Base-by-base conservation (phyloP, 176 grass and related monocot species). In the Melocanna baccifera region DNA sequence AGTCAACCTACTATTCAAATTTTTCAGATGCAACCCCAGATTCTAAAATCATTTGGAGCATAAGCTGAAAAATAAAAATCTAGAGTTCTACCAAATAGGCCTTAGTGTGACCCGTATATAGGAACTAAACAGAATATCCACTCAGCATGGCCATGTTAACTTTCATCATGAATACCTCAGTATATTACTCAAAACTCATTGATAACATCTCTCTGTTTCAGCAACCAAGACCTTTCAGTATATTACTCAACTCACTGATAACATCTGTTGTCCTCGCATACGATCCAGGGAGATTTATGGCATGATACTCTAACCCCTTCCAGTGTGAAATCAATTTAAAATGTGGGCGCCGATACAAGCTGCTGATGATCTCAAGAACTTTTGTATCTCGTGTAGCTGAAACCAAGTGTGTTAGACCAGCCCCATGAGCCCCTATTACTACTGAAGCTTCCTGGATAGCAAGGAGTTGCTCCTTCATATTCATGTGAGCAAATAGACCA, bases 331-430 rank as follows among this genome's bases (percentile, higher is more conserved):
- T 99, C 81, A 94, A 78, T 18, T 63, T 70, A 73, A 96, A 99
- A 76, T 99, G 93, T 5, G 97, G 97, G 34, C 97, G 86, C 32
- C 71, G 89, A 37, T 99, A 99, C 58, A 88, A 62, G 78, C 93
- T 96, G 82, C 89, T 93, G 77, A 99, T 99, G 62, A 99, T 92
- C 81, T 99, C 97, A 26, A 99, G 89, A 79, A 99, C 97, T 80
- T 86, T 89, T 39, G 97, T 91, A 66, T 80, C 93, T 16, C 66
- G 70, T 30, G 62, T 90, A 7, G 93, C 91, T 22, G 90, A 94
- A 77, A 99, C 93, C 71, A 99, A 68, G 80, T 96, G 93, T 32
- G 97, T 99, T 73, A 99, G 81, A 41, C 97, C 97, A 58, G 97
- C 97, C 10, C 97, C 97, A 76, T 99, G 97, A 69, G 97, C 97